Conservation (phyloP, 2,329 filamentous ascomycete species). For the Ophiosphaerella herpotricha region DNA sequence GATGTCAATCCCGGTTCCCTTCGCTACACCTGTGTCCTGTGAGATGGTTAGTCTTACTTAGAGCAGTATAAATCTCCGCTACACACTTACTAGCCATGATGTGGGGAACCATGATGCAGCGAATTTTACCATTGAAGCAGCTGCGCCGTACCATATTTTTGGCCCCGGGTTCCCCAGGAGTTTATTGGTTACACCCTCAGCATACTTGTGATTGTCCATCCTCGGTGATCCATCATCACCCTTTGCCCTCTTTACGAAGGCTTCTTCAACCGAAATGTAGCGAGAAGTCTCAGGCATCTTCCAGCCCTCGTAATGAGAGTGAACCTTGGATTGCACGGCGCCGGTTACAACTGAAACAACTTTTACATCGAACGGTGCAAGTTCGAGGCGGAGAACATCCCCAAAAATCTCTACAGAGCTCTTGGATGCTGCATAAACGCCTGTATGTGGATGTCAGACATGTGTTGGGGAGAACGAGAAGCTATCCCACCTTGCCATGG, state of each 20-base stretch:
- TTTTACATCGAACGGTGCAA: slow-evolving; percentile 19
- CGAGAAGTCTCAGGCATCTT: slow-evolving; percentile 5
- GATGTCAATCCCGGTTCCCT: not conserved
- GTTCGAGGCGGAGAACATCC: slow-evolving; percentile 21
- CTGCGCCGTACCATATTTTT: slow-evolving; percentile 4
- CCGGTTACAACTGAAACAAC: slow-evolving; percentile 19
- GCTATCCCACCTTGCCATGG: not conserved
- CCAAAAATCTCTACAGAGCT: slow-evolving; percentile 37
- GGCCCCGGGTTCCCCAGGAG: not conserved
- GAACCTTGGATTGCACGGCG: slow-evolving; percentile 5
- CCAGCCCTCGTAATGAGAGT: slow-evolving; percentile 1
- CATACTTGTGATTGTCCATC: slow-evolving; percentile 6
- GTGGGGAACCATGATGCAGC: not conserved
- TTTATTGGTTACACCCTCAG: slow-evolving; percentile 18
- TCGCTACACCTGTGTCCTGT: not conserved
- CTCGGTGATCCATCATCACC: slow-evolving; percentile 9
- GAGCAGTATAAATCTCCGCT: too few relatives aligned
- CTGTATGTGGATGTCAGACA: not conserved
- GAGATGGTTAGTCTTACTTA: not conserved
- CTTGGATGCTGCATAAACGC: slow-evolving; percentile 42
- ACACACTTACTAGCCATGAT: not conserved
- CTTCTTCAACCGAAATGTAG: slow-evolving; percentile 3
- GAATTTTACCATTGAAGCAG: not conserved
- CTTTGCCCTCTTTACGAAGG: not conserved
- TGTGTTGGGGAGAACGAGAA: not conserved